Base-by-base conservation (phyloP, 768 basidiomycete genomes). In the Naganishia vaughanmartiniae region DNA sequence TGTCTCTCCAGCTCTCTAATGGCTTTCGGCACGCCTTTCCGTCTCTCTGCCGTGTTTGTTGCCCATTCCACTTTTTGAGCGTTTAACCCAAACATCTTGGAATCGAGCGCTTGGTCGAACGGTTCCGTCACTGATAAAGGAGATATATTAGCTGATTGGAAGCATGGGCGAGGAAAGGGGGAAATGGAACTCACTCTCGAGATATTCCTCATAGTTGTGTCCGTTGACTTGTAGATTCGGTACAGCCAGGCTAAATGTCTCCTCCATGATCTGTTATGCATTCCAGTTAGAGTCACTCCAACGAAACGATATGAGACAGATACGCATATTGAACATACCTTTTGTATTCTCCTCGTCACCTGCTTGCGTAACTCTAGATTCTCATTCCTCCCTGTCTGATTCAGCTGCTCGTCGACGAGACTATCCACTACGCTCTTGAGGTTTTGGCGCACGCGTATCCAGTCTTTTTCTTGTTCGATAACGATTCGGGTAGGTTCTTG, bases 61-160 rank as follows among this genome's bases (percentile, higher is more conserved):
- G 92, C 88, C 87, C 87, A 91, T 73, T 88, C 85, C 65, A 92
- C 81, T 34, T 88, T 84, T 58, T 89, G 89, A 73, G 89, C 87
- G 51, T 89, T 87, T 24, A 93, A 80, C 0, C 89, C 88, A 89
- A 89, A 92, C 54, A 93, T 89, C 54, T 86, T 86, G 60, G 90
- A 83, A 78, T 94, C 92, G 36, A 95, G 85, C 1, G 87, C 87
- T 80, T 95, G 92, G 76, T 95, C 91, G 79, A 93, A 95, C 2
- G 87, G 85, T 76, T 93, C 90, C 74, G 87, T 86, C 54, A 87
- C 88, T 89, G 72, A 28, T 10, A 28, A 56, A 4, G 26, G 19
- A 21, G 45, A n/a, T 28, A 42, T 21, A 39, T 42, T 31, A 69
- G 39, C 19, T 24, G 39, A 24, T 5, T n/a, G 15, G 26, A 4